phyloP scores from a whole-genome alignment of 2,329 filamentous ascomycete genomes.

The Ophiostoma ulmi region DNA sequence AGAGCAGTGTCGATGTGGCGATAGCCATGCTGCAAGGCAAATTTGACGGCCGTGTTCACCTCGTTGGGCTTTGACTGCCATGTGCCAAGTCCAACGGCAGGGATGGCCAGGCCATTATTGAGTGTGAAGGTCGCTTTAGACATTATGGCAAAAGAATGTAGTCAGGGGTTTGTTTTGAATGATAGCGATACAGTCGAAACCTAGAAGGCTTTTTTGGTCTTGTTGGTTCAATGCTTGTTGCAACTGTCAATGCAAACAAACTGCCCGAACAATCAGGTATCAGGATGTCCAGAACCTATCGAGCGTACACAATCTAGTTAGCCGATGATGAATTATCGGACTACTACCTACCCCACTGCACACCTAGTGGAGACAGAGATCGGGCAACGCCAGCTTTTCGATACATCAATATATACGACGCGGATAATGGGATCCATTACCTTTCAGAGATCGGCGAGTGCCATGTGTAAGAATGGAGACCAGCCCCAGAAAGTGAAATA shows the following conservation, averaged over 20 bases:
- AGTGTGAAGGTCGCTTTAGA: neutral
- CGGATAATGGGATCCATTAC: neutral
- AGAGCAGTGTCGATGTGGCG: conserved; percentile 27
- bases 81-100: neutral
- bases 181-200: no score
- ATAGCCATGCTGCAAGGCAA: conserved; percentile 24
- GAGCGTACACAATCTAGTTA: neutral
- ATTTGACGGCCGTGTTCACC: conserved; percentile 18
- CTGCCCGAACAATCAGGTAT: neutral
- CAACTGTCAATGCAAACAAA: neutral
- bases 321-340: neutral
- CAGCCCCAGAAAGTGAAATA: neutral
- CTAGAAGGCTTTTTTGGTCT: no score
- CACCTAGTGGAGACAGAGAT: neutral
- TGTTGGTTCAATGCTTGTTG: neutral
- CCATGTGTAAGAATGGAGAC: conserved; percentile 8
- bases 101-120: neutral
- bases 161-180: neutral
- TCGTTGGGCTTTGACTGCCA: conserved; percentile 9
- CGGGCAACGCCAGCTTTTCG: neutral
- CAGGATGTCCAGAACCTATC: neutral
- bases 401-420: neutral
- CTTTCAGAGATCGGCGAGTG: neutral
- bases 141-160: neutral
- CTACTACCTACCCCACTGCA: neutral